Conservation (phyloP, 129 eudicot genomes). For the Apium graveolens region DNA sequence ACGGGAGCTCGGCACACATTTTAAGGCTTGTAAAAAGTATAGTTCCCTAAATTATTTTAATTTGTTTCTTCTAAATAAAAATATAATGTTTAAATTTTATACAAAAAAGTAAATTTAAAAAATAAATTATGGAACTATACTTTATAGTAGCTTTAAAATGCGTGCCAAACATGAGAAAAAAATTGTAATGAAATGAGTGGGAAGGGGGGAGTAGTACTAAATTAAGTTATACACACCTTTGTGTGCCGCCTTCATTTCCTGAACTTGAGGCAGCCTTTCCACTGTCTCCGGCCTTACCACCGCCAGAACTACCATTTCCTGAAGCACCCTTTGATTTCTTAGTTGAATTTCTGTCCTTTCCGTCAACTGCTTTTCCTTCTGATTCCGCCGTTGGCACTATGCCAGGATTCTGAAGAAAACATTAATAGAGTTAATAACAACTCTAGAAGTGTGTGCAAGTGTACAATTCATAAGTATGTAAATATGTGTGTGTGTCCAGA, state of each 20-base stretch:
- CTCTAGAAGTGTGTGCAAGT: not conserved
- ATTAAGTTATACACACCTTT: conserved; percentile 41
- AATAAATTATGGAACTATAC: too few species aligned
- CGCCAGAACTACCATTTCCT: conserved; percentile 36
- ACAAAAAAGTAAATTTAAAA: too few species aligned
- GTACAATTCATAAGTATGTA: conserved; percentile 2
- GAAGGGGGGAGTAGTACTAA: too few species aligned
- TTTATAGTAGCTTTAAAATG: too few species aligned
- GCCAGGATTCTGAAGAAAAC: conserved; percentile 35
- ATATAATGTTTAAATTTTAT: too few species aligned
- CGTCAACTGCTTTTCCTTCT: conserved; percentile 52
- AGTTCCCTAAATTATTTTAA: too few species aligned
- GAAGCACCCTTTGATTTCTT: conserved; percentile 64
- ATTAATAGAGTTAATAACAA: not conserved
- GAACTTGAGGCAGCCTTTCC: conserved; percentile 90
- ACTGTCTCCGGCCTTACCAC: conserved; percentile 51
- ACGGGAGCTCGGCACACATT: too few species aligned
- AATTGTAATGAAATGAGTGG: too few species aligned
- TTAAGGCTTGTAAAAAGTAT: too few species aligned
- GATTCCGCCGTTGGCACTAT: conserved; percentile 35
- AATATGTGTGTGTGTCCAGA: not conserved
- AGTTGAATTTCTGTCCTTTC: conserved; percentile 37
- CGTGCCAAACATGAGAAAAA: too few species aligned
- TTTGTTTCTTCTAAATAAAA: too few species aligned
- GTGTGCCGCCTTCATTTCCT: conserved; percentile 89